phyloP scores from a whole-genome alignment of 139 green algal genomes.

The Volvox reticuliferus region DNA sequence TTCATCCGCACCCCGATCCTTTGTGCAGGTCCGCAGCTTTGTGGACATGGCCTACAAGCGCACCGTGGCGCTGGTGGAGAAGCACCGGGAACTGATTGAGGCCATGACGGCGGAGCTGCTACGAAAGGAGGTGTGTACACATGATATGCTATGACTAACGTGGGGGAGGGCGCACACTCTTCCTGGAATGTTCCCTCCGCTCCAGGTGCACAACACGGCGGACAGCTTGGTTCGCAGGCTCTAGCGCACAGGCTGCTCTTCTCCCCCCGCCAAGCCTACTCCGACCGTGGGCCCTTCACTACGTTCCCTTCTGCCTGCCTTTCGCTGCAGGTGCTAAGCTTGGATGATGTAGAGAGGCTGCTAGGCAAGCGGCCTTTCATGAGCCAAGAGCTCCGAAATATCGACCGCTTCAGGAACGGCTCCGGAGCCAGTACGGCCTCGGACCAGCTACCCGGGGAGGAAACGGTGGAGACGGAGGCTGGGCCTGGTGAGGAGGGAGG shows the following conservation, averaged over 20 bases:
- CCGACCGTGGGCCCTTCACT: background rate
- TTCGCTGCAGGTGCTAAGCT: slow-evolving; percentile 80
- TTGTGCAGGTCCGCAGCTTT: slow-evolving; percentile 88
- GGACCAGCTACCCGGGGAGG: background rate
- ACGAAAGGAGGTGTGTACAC: slow-evolving; percentile 63
- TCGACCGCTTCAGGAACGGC: slow-evolving; percentile 89
- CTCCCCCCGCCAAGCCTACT: background rate
- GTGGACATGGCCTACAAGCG: slow-evolving; percentile 89
- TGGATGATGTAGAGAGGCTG: slow-evolving; percentile 92
- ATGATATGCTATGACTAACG: too few relatives aligned
- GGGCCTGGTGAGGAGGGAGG: background rate
- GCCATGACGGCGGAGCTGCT: slow-evolving; percentile 82
- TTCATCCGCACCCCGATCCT: background rate
- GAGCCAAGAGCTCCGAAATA: slow-evolving; percentile 92
- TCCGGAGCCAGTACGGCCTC: background rate
- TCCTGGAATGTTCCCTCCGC: too few relatives aligned
- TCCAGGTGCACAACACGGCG: too few relatives aligned
- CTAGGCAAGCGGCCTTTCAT: slow-evolving; percentile 94
- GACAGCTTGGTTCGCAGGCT: too few relatives aligned
- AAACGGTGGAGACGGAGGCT: background rate
- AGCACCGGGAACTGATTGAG: slow-evolving; percentile 88
- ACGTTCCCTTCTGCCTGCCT: background rate
- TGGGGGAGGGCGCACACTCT: too few relatives aligned
- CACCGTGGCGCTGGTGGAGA: slow-evolving; percentile 88
- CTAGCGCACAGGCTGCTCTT: too few relatives aligned